A percentile compares a stretch with the other conserved stretches of the same genome.
Evolutionary conservation across 495 filamentous ascomycete genomes (phyloP).

Genomic region (Hamigera avellanea): DNA sequence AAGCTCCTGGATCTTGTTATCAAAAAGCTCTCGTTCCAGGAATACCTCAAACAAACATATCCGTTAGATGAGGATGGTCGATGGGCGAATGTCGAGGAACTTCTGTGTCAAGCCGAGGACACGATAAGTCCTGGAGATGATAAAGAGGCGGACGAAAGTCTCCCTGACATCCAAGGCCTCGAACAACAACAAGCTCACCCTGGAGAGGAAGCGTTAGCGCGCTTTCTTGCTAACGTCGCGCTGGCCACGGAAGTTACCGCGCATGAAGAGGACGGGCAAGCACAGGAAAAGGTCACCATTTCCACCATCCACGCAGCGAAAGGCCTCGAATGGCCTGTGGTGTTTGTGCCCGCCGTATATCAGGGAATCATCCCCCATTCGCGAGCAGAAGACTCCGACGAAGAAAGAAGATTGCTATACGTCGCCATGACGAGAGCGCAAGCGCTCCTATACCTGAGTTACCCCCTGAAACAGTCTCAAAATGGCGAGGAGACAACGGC

Average conservation of each 20-base stretch:
- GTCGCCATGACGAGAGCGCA: constrained; percentile 97
- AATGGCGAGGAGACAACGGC: constrained; percentile 47
- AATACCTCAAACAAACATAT: constrained; percentile 57
- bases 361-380: constrained; percentile 90
- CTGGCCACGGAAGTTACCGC: constrained; percentile 64
- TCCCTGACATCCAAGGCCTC: constrained; percentile 69
- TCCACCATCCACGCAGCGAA: constrained; percentile 97
- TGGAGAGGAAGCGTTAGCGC: constrained; percentile 57
- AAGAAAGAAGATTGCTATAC: constrained; percentile 85
- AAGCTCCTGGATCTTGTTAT: constrained; percentile 67
- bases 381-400: constrained; percentile 79
- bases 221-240: constrained; percentile 82
- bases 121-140: constrained; percentile 16
- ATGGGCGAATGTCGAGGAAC: constrained; percentile 90
- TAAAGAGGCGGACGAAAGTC: constrained; percentile 46
- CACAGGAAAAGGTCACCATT: constrained; percentile 65
- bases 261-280: constrained; percentile 38
- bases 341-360: constrained; percentile 88
- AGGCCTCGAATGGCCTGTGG: constrained; percentile 93
- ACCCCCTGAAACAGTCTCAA: constrained; percentile 53
- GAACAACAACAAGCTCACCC: constrained; percentile 46
- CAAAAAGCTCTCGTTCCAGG: constrained; percentile 59
- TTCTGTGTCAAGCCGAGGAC: constrained; percentile 68
- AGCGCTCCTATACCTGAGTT: constrained; percentile 81
- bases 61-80: constrained; percentile 66